Evolutionary conservation across 352 stramenopile genomes (phyloP).

Genomic region (Discostella stelligera): DNA sequence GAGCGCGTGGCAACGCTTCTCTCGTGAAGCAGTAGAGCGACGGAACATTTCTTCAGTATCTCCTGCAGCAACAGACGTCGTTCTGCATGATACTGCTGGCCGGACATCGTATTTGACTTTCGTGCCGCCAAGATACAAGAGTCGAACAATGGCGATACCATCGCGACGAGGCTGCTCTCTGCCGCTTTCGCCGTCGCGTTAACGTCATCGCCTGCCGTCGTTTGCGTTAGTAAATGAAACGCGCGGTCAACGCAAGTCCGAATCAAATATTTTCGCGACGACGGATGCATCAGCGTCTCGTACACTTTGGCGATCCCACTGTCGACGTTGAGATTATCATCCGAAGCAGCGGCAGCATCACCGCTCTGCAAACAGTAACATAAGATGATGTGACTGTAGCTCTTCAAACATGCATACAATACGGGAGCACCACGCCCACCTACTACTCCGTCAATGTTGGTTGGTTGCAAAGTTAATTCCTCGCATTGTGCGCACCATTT

Average conservation of each 20-base stretch:
- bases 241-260: constrained; percentile 13
- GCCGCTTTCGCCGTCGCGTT: not conserved
- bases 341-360: not conserved
- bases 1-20: not conserved
- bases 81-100: constrained; percentile 40
- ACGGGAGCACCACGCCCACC: constrained; percentile 34
- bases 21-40: not conserved
- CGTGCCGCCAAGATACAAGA: constrained; percentile 28
- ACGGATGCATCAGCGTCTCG: constrained; percentile 17
- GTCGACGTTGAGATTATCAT: not conserved
- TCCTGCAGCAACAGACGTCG: constrained; percentile 36
- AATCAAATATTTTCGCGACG: constrained; percentile 48
- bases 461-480: constrained; percentile 20
- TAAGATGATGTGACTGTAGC: constrained; percentile 33
- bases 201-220: not conserved
- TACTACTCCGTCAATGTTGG: not conserved
- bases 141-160: constrained; percentile 36
- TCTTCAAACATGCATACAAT: constrained; percentile 38
- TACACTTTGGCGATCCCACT: constrained; percentile 21
- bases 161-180: not conserved
- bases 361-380: not conserved
- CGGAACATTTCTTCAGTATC: constrained; percentile 31
- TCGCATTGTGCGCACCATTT: constrained; percentile 46
- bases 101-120: not conserved
- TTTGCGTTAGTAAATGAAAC: constrained; percentile 10